Percentiles rank a stretch among this genome's conserved stretches.
These are phyloP conservation scores for Hamamelis virginiana DNA, from an alignment of 164 flowering plant species.

Conservation along the genomic window DNA sequence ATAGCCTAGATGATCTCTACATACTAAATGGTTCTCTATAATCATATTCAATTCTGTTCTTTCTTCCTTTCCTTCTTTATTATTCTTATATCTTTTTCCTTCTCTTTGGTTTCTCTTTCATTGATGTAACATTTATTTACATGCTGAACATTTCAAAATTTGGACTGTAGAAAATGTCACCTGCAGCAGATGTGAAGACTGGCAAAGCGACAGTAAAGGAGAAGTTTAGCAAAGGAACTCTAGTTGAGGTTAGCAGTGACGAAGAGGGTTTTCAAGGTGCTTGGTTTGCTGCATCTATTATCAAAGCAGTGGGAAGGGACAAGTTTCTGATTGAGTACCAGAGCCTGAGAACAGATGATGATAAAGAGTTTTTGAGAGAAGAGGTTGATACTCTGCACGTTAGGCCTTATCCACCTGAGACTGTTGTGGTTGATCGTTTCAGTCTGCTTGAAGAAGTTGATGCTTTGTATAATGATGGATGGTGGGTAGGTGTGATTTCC, in stretches of 20 bases:
- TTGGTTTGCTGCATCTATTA: constrained; percentile 67
- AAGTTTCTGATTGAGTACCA: constrained; percentile 60
- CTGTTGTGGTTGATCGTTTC: constrained; percentile 29
- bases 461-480: constrained; percentile 75
- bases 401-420: constrained; percentile 68
- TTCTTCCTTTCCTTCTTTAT: no score
- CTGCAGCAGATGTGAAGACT: constrained; percentile 5
- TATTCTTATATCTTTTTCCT: no score
- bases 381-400: constrained; percentile 47
- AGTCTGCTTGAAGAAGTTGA: constrained; percentile 62
- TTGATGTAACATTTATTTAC: background rate
- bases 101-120: no score
- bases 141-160: background rate
- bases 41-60: no score
- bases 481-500: constrained; percentile 86
- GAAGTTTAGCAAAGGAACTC: constrained; percentile 37
- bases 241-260: constrained; percentile 76
- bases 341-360: constrained; percentile 62
- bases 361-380: constrained; percentile 49
- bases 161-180: constrained; percentile 9
- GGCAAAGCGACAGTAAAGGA: constrained; percentile 8
- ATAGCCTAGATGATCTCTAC: no score
- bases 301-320: constrained; percentile 33
- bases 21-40: no score
- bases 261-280: constrained; percentile 82